Percentiles rank a stretch among this genome's conserved stretches.
These are phyloP conservation scores for Sparassis latifolia DNA, from an alignment of 1,284 basidiomycete species.

Conservation along the genomic window DNA sequence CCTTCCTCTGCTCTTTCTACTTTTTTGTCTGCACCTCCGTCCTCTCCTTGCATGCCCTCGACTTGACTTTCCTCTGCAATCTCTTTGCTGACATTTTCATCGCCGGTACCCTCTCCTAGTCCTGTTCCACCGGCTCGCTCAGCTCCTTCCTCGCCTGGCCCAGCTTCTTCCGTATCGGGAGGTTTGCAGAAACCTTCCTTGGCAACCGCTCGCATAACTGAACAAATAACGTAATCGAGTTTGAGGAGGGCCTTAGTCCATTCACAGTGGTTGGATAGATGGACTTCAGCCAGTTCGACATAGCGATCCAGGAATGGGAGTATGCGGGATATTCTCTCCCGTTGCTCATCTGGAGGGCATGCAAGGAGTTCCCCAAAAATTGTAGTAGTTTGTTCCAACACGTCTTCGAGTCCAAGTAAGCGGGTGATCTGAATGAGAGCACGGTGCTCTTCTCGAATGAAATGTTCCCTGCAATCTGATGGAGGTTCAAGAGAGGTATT, in stretches of 20 bases:
- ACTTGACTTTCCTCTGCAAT: constrained; percentile 95
- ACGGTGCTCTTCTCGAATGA: constrained; percentile 22
- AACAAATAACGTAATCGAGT: constrained; percentile 74
- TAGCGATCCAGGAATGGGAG: constrained; percentile 67
- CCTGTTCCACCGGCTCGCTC: constrained; percentile 73
- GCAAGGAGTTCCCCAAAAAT: constrained; percentile 28
- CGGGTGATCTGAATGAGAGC: constrained; percentile 18
- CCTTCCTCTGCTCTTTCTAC: constrained; percentile 54
- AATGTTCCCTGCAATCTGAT: constrained; percentile 20
- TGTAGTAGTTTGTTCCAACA: constrained; percentile 31
- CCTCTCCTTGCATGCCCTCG: constrained; percentile 82
- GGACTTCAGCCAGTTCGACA: constrained; percentile 42
- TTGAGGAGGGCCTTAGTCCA: constrained; percentile 86
- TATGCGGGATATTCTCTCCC: constrained; percentile 33
- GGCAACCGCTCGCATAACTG: constrained; percentile 69
- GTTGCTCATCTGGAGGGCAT: constrained; percentile 20
- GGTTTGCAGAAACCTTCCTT: constrained; percentile 93
- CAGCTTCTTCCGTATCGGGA: constrained; percentile 52
- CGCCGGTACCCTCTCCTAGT: constrained; percentile 80
- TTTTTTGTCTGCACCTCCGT: constrained; percentile 47
- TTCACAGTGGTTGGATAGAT: constrained; percentile 46
- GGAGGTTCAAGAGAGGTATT: constrained; percentile 7
- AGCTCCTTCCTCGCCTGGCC: constrained; percentile 42
- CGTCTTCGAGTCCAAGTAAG: constrained; percentile 26
- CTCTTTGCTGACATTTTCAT: constrained; percentile 86